Percentiles rank a stretch among this genome's conserved stretches.
Conservation (phyloP, 331 rosid species). For the Acacia pycnantha region DNA sequence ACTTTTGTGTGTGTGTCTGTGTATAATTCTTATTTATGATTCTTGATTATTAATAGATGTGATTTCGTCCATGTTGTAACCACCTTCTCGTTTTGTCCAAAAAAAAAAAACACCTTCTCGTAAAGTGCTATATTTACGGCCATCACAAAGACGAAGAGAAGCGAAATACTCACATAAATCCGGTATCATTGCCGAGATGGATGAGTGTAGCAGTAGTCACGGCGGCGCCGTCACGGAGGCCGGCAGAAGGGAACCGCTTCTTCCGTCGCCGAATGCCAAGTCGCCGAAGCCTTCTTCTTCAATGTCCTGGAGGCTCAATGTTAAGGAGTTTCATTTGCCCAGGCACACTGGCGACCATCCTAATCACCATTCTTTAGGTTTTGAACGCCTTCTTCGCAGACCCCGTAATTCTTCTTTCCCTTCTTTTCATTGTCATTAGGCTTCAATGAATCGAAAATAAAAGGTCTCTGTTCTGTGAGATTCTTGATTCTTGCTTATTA, state of each 20-base stretch:
- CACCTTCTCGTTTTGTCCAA: background rate
- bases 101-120: background rate
- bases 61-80: background rate
- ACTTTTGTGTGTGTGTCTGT: too few relatives aligned
- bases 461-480: background rate
- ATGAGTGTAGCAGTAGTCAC: background rate
- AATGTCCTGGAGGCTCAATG: background rate
- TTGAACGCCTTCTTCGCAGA: background rate
- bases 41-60: background rate
- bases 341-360: background rate
- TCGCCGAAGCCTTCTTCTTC: background rate
- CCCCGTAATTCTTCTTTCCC: background rate
- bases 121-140: background rate
- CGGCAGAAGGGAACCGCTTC: background rate
- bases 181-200: background rate
- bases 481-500: background rate
- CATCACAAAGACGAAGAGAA: background rate
- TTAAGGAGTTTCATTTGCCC: constrained; percentile 5
- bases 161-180: background rate
- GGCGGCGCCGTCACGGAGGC: background rate
- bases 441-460: background rate
- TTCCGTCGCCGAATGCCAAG: background rate
- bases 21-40: too few relatives aligned
- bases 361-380: background rate
- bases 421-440: background rate